phyloP scores from a whole-genome alignment of 306 rosid genomes.

The Medicago arabica region DNA sequence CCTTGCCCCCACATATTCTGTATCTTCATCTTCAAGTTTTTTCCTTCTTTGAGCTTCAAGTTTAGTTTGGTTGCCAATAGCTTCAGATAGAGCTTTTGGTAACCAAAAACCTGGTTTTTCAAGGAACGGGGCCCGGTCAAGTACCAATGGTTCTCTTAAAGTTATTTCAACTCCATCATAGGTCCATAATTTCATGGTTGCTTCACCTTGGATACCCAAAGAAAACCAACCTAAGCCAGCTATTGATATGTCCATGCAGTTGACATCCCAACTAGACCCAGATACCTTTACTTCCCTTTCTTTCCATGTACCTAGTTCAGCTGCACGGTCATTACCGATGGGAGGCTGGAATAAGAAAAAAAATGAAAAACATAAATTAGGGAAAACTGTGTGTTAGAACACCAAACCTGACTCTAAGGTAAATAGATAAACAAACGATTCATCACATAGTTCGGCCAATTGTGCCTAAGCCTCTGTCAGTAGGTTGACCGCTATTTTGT shows the following conservation, averaged over 20 bases:
- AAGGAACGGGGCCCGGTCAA: slow-evolving; percentile 77
- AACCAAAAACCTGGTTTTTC: slow-evolving; percentile 93
- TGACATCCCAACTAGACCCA: slow-evolving; percentile 83
- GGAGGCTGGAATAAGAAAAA: slow-evolving; percentile 71
- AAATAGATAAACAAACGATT: neutral
- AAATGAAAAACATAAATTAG: slow-evolving; percentile 30
- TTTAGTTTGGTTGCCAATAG: slow-evolving; percentile 66
- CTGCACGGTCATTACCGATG: slow-evolving; percentile 56
- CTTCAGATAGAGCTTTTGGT: slow-evolving; percentile 80
- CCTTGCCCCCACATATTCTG: slow-evolving; percentile 46
- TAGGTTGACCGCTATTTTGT: neutral
- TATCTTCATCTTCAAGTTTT: slow-evolving; percentile 51
- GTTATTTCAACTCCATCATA: slow-evolving; percentile 79
- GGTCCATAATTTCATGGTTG: slow-evolving; percentile 71
- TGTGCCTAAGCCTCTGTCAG: neutral
- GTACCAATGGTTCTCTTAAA: slow-evolving; percentile 80
- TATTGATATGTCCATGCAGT: slow-evolving; percentile 73
- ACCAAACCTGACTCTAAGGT: neutral
- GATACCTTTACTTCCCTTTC: slow-evolving; percentile 75
- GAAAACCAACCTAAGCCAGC: slow-evolving; percentile 92
- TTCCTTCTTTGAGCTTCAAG: slow-evolving; percentile 68
- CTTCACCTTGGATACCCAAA: slow-evolving; percentile 85
- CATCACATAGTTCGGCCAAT: neutral
- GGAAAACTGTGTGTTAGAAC: neutral
- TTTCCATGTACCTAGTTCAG: slow-evolving; percentile 71